Evolutionary conservation across 805 yeast species (phyloP), one percentile per base, ranked within the genome.

Genomic region (Sugiyamaella americana): DNA sequence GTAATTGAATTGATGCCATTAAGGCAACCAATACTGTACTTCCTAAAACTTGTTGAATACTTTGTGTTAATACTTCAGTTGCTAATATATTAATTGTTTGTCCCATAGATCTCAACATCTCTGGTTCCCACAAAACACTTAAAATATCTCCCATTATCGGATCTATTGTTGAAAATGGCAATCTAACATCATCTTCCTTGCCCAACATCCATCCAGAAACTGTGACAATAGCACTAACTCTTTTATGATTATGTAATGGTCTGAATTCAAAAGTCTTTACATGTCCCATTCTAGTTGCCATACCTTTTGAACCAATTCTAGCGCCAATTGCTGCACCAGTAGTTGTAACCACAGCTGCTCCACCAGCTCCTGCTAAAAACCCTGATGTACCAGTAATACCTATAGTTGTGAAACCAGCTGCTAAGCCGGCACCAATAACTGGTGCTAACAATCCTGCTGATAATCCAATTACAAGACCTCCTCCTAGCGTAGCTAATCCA

Each of bases 181-280:
- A 74, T 60, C 99, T 74, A 18, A 93, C 91, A 74, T 93, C 99
- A 79, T 93, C 99, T 57, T 81, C 79, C 49, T 81, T 83, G 63
- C 96, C 94, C 45, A 82, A 83, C 91, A 93, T 88, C 99, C 99
- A 93, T 1, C 99, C 99, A 44, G 94, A 80, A 0, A 94, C 88
- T 1, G 97, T 89, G 17, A 93, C 67, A 45, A 91, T 84, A 54
- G 89, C 69, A 60, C 87, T 91, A 2, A 94, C 82, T 43, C 98
- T 73, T 61, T 85, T 84, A 63, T 86, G 88, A 62, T 91, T 89
- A 63, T 87, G 96, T 54, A 93, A 69, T 0, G 99, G 98, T 43
- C 85, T 78, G 63, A 94, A 83, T 59, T 94, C 98, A 66, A 93
- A 93, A 0, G 97, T 91, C 56, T 84, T 77, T 10, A 93, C 98